Base-by-base conservation (phyloP, 2,329 filamentous ascomycete genomes). In the Fusarium sp. region DNA sequence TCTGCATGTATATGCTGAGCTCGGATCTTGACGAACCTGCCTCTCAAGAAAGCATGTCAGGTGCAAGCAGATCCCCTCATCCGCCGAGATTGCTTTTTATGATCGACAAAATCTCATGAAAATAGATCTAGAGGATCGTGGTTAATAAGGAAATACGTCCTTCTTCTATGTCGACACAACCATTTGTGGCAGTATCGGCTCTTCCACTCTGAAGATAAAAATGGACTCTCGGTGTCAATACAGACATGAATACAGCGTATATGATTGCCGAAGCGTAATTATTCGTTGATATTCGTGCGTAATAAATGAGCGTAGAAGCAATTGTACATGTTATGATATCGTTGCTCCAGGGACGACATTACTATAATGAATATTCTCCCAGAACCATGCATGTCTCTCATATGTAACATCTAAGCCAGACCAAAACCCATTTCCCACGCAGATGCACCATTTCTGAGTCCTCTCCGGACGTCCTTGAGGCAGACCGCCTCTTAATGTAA, bases 301-400 rank as follows among this genome's bases (percentile, higher is more conserved):
- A 35, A 26, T 62, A 37, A 67, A 23, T 38, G 44, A 41, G 26
- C 17, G 33, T 42, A 35, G 18, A 60, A n/a, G 40, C 53, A 42
- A 26, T 49, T 60, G 17, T 57, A 41, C 26, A 44, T 23, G 42
- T 49, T 38, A 61, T 20, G 46, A 30, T 30, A 49, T 55, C 30
- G 33, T 49, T 67, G 53, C 53, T 63, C 44, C 56, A 62, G 46
- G 54, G 48, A 67, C 48, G 40, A 56, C 42, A 17, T 52, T 45
- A 62, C 27, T 37, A 30, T 26, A 32, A 35, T 42, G 45, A 30
- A 59, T 46, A 62, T 60, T 62, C 41, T 57, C 45, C 50, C 53
- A 56, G 52, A 49, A 44, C 45, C 57, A 63, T 70, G 65, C 38
- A 67, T 63, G 44, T 63, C 52, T 66, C 60, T 62, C 20, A 49